These are phyloP conservation scores for Paecilomyces sp. DNA, from an alignment of 2,329 filamentous ascomycete genomes.

Conservation along the genomic window DNA sequence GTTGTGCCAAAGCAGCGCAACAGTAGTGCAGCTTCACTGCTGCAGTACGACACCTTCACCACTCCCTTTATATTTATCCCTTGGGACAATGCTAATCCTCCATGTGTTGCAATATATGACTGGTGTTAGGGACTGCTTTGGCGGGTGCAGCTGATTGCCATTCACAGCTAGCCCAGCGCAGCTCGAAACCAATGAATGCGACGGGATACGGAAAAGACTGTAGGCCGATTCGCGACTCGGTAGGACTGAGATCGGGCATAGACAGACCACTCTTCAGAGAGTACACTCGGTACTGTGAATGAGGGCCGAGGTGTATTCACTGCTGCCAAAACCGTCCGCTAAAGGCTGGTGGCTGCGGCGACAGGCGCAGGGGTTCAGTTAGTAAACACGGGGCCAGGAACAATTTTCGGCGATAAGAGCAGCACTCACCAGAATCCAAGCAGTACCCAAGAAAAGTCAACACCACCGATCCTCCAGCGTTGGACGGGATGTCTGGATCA, in stretches of 20 bases:
- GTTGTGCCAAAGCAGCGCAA: not conserved
- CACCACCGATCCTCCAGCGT: conserved; percentile 1
- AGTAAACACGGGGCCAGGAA: not conserved
- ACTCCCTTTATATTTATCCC: not conserved
- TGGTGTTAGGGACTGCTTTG: not conserved
- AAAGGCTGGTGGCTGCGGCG: not conserved
- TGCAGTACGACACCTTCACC: not conserved
- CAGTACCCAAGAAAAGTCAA: not conserved
- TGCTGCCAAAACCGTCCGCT: not conserved
- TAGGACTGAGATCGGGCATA: not conserved
- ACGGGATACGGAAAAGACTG: not conserved
- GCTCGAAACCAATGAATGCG: not conserved
- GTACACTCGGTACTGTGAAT: not conserved
- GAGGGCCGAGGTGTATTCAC: not conserved
- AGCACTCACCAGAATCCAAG: not conserved
- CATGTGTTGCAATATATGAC: not conserved
- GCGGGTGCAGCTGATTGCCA: not conserved
- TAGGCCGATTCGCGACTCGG: not conserved
- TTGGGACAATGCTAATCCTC: not conserved
- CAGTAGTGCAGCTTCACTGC: not conserved
- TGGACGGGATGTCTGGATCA: not conserved
- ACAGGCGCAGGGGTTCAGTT: not conserved
- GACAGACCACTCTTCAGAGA: not conserved
- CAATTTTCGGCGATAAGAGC: not conserved
- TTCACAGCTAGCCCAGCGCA: not conserved